Evolutionary conservation across 73 alveolate species (phyloP).

Genomic region (Tetrahymena borealis): DNA sequence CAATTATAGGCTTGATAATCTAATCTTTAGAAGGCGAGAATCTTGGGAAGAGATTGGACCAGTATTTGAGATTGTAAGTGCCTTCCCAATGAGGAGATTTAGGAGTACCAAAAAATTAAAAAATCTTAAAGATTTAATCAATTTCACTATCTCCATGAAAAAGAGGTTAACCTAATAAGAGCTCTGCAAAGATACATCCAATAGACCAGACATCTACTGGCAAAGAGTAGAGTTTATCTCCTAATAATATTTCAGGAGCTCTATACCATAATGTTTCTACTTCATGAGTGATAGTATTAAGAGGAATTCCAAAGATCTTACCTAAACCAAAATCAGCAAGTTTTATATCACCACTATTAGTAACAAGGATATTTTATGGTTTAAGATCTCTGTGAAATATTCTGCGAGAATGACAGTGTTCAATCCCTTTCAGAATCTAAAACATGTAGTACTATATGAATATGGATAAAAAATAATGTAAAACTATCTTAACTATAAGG

Average conservation of each 20-base stretch:
- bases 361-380: constrained; percentile 54
- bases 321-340: constrained; percentile 89
- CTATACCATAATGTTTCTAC: constrained; percentile 54
- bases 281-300: constrained; percentile 38
- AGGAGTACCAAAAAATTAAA: constrained; percentile 52
- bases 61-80: constrained; percentile 1
- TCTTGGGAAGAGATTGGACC: constrained; percentile 11
- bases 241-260: constrained; percentile 57
- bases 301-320: constrained; percentile 51
- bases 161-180: constrained; percentile 34
- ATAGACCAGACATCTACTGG: constrained; percentile 61
- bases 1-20: constrained; percentile 44
- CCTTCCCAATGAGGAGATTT: constrained; percentile 5
- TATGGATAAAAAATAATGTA: constrained; percentile 48
- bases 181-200: constrained; percentile 58
- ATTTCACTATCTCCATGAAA: constrained; percentile 49
- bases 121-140: constrained; percentile 29
- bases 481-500: constrained; percentile 52
- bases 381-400: constrained; percentile 54
- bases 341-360: constrained; percentile 77
- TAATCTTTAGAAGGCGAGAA: constrained; percentile 24
- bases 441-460: constrained; percentile 56
- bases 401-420: constrained; percentile 56
- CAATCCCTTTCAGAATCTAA: constrained; percentile 62
- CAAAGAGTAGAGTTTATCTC: constrained; percentile 30